phyloP scores from a whole-genome alignment of 495 filamentous ascomycete species.

The Acidiella bohemica region DNA sequence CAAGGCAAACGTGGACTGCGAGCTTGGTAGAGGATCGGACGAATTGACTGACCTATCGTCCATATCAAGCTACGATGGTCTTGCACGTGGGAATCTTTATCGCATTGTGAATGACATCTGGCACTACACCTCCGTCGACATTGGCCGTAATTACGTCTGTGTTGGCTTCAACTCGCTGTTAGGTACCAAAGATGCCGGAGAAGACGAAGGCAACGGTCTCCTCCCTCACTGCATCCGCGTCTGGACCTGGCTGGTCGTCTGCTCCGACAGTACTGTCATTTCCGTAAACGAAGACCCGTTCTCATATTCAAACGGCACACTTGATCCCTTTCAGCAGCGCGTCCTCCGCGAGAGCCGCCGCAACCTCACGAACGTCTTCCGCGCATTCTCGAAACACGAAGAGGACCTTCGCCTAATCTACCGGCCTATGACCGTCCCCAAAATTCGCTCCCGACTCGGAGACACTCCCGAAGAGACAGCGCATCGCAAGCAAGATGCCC shows the following conservation, averaged over 20 bases:
- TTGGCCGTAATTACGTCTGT: constrained; percentile 52
- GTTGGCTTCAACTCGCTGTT: constrained; percentile 73
- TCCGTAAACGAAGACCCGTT: constrained; percentile 63
- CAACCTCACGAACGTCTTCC: constrained; percentile 59
- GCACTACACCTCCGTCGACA: constrained; percentile 52
- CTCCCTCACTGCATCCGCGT: constrained; percentile 48
- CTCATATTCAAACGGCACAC: constrained; percentile 26
- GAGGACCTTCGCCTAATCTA: constrained; percentile 18
- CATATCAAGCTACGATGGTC: constrained; percentile 8
- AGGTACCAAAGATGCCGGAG: constrained; percentile 32
- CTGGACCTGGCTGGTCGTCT: constrained; percentile 78
- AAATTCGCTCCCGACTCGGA: constrained; percentile 26
- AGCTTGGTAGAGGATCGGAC: constrained; percentile 13
- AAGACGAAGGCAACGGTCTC: constrained; percentile 7
- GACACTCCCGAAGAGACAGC: constrained; percentile 27
- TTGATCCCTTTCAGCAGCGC: constrained; percentile 22
- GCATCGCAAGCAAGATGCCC: constrained; percentile 37
- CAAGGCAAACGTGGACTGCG: not conserved
- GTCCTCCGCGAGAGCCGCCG: constrained; percentile 43
- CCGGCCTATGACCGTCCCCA: constrained; percentile 23
- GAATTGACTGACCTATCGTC: constrained; percentile 15
- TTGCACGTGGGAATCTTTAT: constrained; percentile 29
- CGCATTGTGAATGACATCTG: constrained; percentile 48
- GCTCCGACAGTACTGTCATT: constrained; percentile 68
- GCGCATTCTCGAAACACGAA: constrained; percentile 45